phyloP scores from a whole-genome alignment of 176 grass and related monocot species.

The Ananas comosus region DNA sequence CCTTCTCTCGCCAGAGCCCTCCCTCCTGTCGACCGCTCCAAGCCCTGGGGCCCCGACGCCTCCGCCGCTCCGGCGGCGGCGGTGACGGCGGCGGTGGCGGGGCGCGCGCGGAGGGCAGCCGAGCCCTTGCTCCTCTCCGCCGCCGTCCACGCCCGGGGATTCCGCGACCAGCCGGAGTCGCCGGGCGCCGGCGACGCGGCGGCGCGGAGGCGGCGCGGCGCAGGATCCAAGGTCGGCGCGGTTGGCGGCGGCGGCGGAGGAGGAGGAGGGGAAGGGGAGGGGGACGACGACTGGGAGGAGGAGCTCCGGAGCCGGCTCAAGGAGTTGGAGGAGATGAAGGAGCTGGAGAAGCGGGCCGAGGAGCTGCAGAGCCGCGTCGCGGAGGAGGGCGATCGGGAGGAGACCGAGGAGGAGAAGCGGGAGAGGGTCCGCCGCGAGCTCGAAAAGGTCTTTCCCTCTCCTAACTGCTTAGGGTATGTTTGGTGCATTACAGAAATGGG shows the following conservation, averaged over 20 bases:
- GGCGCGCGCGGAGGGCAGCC: background rate
- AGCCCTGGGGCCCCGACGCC: conserved; percentile 1
- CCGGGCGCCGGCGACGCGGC: background rate
- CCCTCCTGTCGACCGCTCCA: conserved; percentile 11
- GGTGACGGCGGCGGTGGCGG: conserved; percentile 17
- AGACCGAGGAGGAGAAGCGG: conserved; percentile 90
- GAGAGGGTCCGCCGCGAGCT: conserved; percentile 86
- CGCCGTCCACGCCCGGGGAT: background rate
- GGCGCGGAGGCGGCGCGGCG: background rate
- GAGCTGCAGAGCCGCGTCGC: conserved; percentile 52
- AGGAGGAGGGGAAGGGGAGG: background rate
- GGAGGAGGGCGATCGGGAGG: conserved; percentile 31
- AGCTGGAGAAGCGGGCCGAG: conserved; percentile 80
- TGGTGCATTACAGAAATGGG: background rate
- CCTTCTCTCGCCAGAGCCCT: background rate
- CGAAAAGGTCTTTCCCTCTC: conserved; percentile 42
- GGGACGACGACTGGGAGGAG: conserved; percentile 43
- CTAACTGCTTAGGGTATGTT: background rate
- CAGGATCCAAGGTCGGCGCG: conserved; percentile 30
- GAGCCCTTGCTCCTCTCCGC: background rate
- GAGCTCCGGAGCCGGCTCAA: conserved; percentile 46
- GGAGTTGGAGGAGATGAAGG: conserved; percentile 90
- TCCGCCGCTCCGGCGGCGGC: background rate
- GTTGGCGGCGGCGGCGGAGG: conserved; percentile 20
- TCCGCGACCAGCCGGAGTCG: background rate